Evolutionary conservation across 306 rosid species (phyloP).

Genomic region (Cucurbita maxima): DNA sequence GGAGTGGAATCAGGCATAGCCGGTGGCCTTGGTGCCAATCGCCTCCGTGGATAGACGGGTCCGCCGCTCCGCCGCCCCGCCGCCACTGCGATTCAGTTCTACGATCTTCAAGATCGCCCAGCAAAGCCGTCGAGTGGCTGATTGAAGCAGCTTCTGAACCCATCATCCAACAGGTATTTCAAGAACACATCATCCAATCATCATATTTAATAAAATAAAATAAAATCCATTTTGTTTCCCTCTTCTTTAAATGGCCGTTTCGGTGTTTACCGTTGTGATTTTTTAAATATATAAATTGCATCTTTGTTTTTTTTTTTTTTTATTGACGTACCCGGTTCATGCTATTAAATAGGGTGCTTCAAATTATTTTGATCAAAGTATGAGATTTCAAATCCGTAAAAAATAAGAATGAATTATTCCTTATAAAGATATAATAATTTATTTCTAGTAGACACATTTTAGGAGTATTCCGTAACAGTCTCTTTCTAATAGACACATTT

Average conservation of each 20-base stretch:
- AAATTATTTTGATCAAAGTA: no score
- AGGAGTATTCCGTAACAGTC: no score
- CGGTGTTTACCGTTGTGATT: no score
- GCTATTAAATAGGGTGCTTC: neutral
- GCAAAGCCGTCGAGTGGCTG: conserved; percentile 90
- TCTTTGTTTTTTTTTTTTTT: neutral
- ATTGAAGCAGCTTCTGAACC: conserved; percentile 66
- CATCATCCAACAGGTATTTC: conserved; percentile 35
- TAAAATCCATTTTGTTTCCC: neutral
- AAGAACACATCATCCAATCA: neutral
- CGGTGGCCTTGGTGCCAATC: conserved; percentile 7
- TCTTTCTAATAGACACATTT: no score
- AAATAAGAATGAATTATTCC: no score
- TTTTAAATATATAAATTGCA: neutral
- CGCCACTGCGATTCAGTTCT: conserved; percentile 69
- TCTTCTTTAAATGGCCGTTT: no score
- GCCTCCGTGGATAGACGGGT: conserved; percentile 58
- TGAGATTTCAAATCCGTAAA: no score
- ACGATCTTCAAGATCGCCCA: conserved; percentile 95
- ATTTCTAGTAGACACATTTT: no score
- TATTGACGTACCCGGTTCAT: neutral
- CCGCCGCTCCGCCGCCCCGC: conserved; percentile 63
- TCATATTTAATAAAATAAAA: neutral
- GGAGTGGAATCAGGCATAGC: neutral
- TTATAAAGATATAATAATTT: no score